phyloP scores from a whole-genome alignment of 768 basidiomycete species.

The Tulasnella sp. region DNA sequence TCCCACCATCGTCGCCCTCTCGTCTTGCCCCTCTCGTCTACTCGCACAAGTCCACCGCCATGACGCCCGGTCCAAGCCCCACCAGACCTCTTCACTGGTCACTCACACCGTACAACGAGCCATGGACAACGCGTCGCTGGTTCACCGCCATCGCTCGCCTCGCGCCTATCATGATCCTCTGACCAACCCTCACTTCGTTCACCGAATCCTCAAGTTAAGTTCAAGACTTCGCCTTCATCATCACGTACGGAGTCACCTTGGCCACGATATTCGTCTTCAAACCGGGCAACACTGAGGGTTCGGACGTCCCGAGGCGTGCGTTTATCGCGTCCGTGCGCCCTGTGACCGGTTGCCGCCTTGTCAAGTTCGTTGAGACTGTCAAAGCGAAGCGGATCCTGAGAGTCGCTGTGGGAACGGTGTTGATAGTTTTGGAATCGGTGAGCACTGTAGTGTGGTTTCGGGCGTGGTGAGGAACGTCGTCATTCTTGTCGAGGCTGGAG shows the following conservation, averaged over 20 bases:
- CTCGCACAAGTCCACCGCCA: slow-evolving; percentile 23
- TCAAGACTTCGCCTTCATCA: slow-evolving; percentile 11
- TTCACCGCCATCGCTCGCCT: neutral
- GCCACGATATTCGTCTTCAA: neutral
- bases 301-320: slow-evolving; percentile 1
- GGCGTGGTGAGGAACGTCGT: neutral
- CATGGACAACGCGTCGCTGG: neutral
- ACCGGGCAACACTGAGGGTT: neutral
- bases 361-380: neutral
- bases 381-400: neutral
- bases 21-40: slow-evolving; percentile 41
- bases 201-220: neutral
- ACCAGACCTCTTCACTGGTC: neutral
- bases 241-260: neutral
- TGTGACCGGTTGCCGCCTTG: neutral
- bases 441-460: neutral
- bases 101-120: neutral
- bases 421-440: neutral
- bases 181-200: slow-evolving; percentile 1
- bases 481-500: neutral
- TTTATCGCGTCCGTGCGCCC: neutral
- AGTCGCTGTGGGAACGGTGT: neutral
- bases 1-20: slow-evolving; percentile 47
- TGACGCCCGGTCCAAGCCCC: neutral
- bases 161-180: neutral